phyloP scores from a whole-genome alignment of 2,329 filamentous ascomycete genomes.

The Hymenoscyphus albidus region DNA sequence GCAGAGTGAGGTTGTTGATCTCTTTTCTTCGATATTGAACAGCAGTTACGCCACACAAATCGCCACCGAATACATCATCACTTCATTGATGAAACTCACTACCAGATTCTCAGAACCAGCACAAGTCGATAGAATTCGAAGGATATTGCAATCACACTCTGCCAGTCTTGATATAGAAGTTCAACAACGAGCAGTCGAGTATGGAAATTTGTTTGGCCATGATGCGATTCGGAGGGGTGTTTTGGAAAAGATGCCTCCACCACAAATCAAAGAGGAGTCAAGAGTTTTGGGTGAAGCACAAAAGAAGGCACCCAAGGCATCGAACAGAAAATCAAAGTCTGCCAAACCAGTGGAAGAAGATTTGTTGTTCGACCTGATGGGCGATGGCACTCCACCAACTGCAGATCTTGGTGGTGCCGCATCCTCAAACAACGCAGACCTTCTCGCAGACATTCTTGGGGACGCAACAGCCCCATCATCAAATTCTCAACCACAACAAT shows the following conservation, averaged over 20 bases:
- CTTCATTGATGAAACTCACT: constrained; percentile 89
- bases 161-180: constrained; percentile 92
- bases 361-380: constrained; percentile 88
- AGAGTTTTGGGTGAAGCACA: constrained; percentile 80
- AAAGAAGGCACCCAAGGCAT: constrained; percentile 62
- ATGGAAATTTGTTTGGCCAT: constrained; percentile 87
- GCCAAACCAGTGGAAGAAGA: constrained; percentile 87
- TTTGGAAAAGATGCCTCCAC: constrained; percentile 94
- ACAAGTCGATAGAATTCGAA: constrained; percentile 82
- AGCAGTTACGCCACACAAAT: constrained; percentile 91
- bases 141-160: constrained; percentile 72
- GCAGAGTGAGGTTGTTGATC: constrained; percentile 84
- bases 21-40: constrained; percentile 89
- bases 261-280: constrained; percentile 94
- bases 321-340: constrained; percentile 71
- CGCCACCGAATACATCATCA: constrained; percentile 93
- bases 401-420: constrained; percentile 70
- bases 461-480: constrained; percentile 53
- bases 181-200: constrained; percentile 93
- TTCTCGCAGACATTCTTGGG: constrained; percentile 88
- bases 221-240: constrained; percentile 86
- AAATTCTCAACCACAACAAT: constrained; percentile 49
- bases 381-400: constrained; percentile 64
- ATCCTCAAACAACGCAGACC: constrained; percentile 71
- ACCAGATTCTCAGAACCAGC: constrained; percentile 77